Percentiles rank a stretch among this genome's conserved stretches.
These are phyloP conservation scores for Cadophora gregata DNA, from an alignment of 2,329 filamentous ascomycete species.

Conservation along the genomic window DNA sequence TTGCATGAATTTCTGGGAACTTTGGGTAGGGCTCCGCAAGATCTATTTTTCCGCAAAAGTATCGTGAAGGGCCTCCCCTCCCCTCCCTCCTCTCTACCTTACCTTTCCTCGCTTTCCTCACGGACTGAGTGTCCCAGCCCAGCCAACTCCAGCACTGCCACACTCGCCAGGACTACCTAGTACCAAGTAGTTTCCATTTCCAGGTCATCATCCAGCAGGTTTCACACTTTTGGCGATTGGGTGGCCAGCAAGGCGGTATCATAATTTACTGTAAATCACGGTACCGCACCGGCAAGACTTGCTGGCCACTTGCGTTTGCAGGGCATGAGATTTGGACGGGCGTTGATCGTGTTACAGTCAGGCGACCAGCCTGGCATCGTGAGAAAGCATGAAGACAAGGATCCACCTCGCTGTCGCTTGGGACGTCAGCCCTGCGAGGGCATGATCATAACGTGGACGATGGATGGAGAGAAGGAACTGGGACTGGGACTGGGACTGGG, in stretches of 20 bases:
- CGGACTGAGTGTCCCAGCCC: background rate
- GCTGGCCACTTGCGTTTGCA: slow-evolving; percentile 20
- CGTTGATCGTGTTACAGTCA: slow-evolving; percentile 28
- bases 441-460: slow-evolving; percentile 14
- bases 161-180: slow-evolving; percentile 21
- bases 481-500: background rate
- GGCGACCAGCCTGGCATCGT: slow-evolving; percentile 29
- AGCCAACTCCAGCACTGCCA: slow-evolving; percentile 32
- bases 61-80: no score
- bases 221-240: slow-evolving; percentile 26
- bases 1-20: slow-evolving; percentile 15
- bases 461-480: slow-evolving; percentile 5
- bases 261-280: background rate
- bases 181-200: background rate
- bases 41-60: background rate
- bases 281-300: slow-evolving; percentile 13
- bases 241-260: background rate
- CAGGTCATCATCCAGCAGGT: slow-evolving; percentile 25
- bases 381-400: slow-evolving; percentile 33
- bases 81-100: no score
- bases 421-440: slow-evolving; percentile 32
- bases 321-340: slow-evolving; percentile 25
- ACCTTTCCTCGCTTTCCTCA: no score
- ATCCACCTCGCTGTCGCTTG: slow-evolving; percentile 12
- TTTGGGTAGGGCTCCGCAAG: slow-evolving; percentile 21